These are phyloP conservation scores for Thelonectria olida DNA, from an alignment of 2,329 filamentous ascomycete genomes.

Conservation along the genomic window DNA sequence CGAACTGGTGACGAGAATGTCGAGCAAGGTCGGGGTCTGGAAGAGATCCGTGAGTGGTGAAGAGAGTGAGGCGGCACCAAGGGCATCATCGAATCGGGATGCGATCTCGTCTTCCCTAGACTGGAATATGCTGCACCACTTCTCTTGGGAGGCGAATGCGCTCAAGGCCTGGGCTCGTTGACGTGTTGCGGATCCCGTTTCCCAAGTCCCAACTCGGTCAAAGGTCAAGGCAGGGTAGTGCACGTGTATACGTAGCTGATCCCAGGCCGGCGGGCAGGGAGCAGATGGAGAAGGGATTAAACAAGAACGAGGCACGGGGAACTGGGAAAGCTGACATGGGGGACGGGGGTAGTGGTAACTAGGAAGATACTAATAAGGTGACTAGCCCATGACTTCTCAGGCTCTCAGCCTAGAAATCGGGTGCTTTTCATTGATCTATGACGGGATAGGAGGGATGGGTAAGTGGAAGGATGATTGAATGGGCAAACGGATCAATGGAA, in stretches of 20 bases:
- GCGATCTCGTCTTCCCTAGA: conserved; percentile 2
- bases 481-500: neutral
- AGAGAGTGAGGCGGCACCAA: conserved; percentile 3
- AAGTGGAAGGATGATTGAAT: neutral
- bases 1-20: conserved; percentile 6
- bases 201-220: conserved; percentile 6
- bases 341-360: neutral
- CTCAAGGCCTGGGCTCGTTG: conserved; percentile 7
- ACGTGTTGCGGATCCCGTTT: conserved; percentile 6
- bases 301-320: conserved; percentile 4
- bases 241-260: conserved; percentile 13
- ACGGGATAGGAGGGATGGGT: neutral
- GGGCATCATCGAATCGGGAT: conserved; percentile 7
- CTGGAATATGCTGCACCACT: neutral
- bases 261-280: conserved; percentile 13
- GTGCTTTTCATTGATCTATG: neutral
- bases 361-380: neutral
- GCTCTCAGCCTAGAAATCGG: neutral
- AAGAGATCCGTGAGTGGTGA: conserved; percentile 6
- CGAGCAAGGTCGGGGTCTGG: neutral
- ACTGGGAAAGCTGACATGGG: neutral
- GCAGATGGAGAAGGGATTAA: conserved; percentile 5
- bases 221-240: conserved; percentile 6
- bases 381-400: neutral
- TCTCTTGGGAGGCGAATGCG: neutral